Evolutionary conservation across 306 rosid species (phyloP), one percentile per base, ranked within the genome.

Genomic region (Cucurbita maxima): DNA sequence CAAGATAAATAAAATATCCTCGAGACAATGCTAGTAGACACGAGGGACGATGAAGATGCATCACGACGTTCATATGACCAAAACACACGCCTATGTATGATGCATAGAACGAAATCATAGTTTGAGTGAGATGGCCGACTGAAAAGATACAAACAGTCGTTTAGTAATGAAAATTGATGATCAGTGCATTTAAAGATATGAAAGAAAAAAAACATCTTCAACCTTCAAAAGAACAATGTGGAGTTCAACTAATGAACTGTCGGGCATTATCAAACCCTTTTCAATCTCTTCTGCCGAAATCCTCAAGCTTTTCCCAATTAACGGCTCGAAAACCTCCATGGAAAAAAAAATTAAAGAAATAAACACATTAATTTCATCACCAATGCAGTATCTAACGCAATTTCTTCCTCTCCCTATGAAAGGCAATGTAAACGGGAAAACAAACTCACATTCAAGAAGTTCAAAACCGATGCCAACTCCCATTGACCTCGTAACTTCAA

Each of bases 381-480:
- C 51, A 45, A 7, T 14, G 5, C 43, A 18, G 6, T 20, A 63
- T 63, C 19, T 40, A 16, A n/a, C 70, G 25, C 50, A n/a, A 3
- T 15, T 60, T 34, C 20, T 30, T 34, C 8, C 63, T 4, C 37
- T 58, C 63, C 13, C 19, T 4, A 18, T n/a, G 18, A 44, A 0
- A 68, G 50, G 16, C 41, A 19, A 3, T 4, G 7, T 22, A 75
- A 10, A 34, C 48, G 63, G 40, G 57, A 36, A 37, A 37, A 60
- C 45, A 64, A 79, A 70, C 90, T 77, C 81, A 93, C 98, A 41
- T 80, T 81, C 34, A 93, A 45, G 78, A 88, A 93, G 62, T 93
- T 85, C 77, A 90, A 77, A 68, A 93, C 90, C 47, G 97, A 93
- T 48, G 98, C 97, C 4, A 93, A 85, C 52, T 93, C 97, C 98